phyloP scores from a whole-genome alignment of 495 filamentous ascomycete genomes.

The Penicillium cataractarum region DNA sequence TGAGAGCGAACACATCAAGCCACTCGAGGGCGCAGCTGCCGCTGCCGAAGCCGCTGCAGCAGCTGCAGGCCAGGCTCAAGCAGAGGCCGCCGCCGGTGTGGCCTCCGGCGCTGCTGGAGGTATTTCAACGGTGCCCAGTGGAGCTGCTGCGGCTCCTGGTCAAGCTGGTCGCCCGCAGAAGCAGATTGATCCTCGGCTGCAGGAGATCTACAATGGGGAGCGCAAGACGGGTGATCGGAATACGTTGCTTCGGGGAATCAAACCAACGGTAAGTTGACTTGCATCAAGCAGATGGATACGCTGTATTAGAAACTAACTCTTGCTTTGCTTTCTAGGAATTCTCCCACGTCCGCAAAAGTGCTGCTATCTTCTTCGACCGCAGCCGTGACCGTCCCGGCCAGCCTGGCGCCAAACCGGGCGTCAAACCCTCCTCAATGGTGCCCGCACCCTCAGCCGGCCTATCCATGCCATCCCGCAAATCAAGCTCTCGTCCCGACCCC shows the following conservation, averaged over 20 bases:
- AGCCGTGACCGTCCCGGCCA: slow-evolving; percentile 50
- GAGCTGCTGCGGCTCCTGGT: slow-evolving; percentile 55
- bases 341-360: slow-evolving; percentile 86
- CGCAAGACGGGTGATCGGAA: slow-evolving; percentile 91
- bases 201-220: slow-evolving; percentile 89
- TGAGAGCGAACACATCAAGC: slow-evolving; percentile 89
- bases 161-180: slow-evolving; percentile 52
- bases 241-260: slow-evolving; percentile 81
- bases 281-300: not conserved
- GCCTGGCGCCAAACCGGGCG: slow-evolving; percentile 45
- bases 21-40: slow-evolving; percentile 63
- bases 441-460: slow-evolving; percentile 50
- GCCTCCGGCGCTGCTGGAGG: slow-evolving; percentile 49
- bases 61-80: slow-evolving; percentile 44
- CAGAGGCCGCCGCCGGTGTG: slow-evolving; percentile 42
- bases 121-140: slow-evolving; percentile 40
- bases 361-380: slow-evolving; percentile 75
- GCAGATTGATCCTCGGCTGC: slow-evolving; percentile 75
- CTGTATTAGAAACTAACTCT: slow-evolving; percentile 1
- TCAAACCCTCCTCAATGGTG: slow-evolving; percentile 37
- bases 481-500: slow-evolving; percentile 73
- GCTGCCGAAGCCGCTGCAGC: slow-evolving; percentile 55
- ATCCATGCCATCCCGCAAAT: slow-evolving; percentile 49
- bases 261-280: slow-evolving; percentile 71
- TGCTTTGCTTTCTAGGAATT: slow-evolving; percentile 69